A percentile compares a stretch with the other conserved stretches of the same genome.
Conservation (phyloP, 495 filamentous ascomycete genomes). For the Parachaetomium inaequale region DNA sequence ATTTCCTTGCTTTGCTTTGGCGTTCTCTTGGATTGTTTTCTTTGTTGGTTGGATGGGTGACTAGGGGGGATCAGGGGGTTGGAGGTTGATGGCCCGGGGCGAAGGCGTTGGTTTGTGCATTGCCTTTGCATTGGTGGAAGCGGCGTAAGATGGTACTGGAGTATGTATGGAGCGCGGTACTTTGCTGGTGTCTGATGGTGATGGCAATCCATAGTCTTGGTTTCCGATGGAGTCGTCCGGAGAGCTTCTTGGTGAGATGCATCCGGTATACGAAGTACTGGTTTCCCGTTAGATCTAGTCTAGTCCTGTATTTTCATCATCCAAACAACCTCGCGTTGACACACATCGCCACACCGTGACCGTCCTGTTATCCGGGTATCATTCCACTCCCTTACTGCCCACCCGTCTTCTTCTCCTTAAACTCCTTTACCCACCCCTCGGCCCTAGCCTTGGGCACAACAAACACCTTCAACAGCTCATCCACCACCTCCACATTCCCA, state of each 20-base stretch:
- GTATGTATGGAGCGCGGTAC: background rate
- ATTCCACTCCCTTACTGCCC: background rate
- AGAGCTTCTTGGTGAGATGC: background rate
- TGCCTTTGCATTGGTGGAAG: background rate
- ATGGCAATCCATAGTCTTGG: background rate
- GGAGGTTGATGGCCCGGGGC: background rate
- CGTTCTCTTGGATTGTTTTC: background rate
- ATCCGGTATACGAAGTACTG: background rate
- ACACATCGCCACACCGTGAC: background rate
- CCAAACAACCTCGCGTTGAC: background rate
- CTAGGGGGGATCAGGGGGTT: background rate
- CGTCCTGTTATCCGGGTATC: background rate
- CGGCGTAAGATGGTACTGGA: background rate
- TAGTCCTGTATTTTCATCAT: background rate
- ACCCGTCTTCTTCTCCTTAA: slow-evolving; percentile 64
- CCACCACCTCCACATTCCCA: slow-evolving; percentile 81
- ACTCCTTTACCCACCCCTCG: slow-evolving; percentile 72
- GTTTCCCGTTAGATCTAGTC: background rate
- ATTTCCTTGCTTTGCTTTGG: background rate
- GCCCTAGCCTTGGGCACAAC: slow-evolving; percentile 70
- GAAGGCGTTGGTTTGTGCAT: background rate
- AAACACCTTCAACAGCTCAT: slow-evolving; percentile 76
- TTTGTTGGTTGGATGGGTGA: background rate
- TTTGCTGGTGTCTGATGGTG: background rate
- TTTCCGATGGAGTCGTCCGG: background rate